These are phyloP conservation scores for Ogataea dorogensis DNA, from an alignment of 805 yeast genomes.

Conservation along the genomic window DNA sequence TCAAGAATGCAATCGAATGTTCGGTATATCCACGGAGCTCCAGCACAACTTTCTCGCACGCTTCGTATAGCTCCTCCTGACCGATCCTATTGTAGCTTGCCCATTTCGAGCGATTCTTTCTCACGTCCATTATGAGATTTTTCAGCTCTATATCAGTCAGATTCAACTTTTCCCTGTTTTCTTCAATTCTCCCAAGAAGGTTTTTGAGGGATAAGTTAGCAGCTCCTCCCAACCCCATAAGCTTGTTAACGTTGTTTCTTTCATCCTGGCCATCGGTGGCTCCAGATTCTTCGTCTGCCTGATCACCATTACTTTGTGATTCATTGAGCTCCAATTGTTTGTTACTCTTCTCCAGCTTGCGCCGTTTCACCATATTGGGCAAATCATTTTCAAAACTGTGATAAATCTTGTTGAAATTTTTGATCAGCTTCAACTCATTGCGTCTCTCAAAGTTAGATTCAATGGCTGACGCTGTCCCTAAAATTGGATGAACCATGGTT, in stretches of 20 bases:
- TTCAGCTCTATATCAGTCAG: constrained; percentile 82
- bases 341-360: constrained; percentile 79
- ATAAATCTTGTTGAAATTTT: constrained; percentile 68
- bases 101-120: constrained; percentile 97
- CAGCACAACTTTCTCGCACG: constrained; percentile 91
- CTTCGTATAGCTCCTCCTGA: constrained; percentile 96
- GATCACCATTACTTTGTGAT: constrained; percentile 12
- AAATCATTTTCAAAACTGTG: constrained; percentile 75
- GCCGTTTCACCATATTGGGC: constrained; percentile 71
- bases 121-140: constrained; percentile 83
- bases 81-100: constrained; percentile 94
- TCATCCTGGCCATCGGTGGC: constrained; percentile 22
- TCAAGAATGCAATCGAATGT: constrained; percentile 93
- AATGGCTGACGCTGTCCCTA: constrained; percentile 37
- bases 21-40: constrained; percentile 92
- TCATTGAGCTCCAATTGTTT: constrained; percentile 52
- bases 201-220: constrained; percentile 79
- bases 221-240: constrained; percentile 51
- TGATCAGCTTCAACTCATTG: constrained; percentile 43
- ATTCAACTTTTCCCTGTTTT: constrained; percentile 68
- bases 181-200: constrained; percentile 73
- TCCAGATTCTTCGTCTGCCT: constrained; percentile 16
- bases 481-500: constrained; percentile 34
- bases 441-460: constrained; percentile 42
- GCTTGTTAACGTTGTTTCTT: constrained; percentile 28